A percentile compares a stretch with the other conserved stretches of the same genome.
phyloP scores from a whole-genome alignment of 164 flowering plant genomes.

The Vitis rotundifolia region DNA sequence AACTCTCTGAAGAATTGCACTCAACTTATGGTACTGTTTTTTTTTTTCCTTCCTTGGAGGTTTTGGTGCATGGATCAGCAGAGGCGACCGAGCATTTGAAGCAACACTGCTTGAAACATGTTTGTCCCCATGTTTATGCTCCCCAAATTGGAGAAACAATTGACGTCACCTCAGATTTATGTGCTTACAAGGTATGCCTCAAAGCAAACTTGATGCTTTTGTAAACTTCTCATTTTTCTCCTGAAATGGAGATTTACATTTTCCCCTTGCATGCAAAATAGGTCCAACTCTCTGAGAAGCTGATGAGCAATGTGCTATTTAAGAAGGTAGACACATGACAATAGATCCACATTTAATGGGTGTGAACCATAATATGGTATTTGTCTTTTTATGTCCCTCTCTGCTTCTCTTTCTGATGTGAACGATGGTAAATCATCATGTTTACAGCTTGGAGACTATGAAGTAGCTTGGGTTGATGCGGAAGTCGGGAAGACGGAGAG shows the following conservation, averaged over 20 bases:
- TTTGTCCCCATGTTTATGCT: constrained; percentile 93
- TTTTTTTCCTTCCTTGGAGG: constrained; percentile 41
- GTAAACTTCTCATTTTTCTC: background rate
- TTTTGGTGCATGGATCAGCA: constrained; percentile 96
- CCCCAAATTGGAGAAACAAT: constrained; percentile 91
- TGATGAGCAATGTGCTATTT: constrained; percentile 94
- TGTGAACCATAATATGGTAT: background rate
- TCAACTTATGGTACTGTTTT: background rate
- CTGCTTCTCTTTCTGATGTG: background rate
- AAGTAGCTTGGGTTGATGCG: constrained; percentile 95
- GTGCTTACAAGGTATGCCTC: constrained; percentile 86
- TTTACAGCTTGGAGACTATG: constrained; percentile 90
- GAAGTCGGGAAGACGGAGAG: constrained; percentile 80
- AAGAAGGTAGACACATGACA: constrained; percentile 62
- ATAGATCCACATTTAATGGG: too few relatives aligned
- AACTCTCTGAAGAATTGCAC: background rate
- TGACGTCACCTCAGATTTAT: constrained; percentile 96
- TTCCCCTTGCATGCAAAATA: constrained; percentile 16
- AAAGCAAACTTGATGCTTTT: background rate
- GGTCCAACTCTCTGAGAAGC: constrained; percentile 94
- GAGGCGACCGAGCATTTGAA: constrained; percentile 99
- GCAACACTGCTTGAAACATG: constrained; percentile 82
- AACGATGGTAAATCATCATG: background rate
- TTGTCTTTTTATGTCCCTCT: background rate
- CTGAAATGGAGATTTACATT: background rate